Conservation (phyloP, 495 filamentous ascomycete genomes). For the Aspergillus egyptiacus region DNA sequence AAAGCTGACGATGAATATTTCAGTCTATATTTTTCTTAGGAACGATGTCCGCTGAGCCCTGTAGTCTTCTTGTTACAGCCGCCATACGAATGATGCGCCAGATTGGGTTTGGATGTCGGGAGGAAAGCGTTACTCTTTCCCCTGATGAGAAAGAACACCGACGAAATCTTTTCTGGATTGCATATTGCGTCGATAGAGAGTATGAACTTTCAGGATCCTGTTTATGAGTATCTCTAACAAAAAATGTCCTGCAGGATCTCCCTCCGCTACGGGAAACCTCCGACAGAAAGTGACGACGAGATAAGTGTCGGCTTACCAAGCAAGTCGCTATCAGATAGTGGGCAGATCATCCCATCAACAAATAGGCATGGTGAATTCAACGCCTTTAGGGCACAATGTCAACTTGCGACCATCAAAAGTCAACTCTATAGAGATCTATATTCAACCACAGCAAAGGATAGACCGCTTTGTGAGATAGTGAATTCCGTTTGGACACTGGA, state of each 20-base stretch:
- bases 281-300: slow-evolving; percentile 15
- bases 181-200: slow-evolving; percentile 21
- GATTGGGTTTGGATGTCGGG: slow-evolving; percentile 8
- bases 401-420: slow-evolving; percentile 16
- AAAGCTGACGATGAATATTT: background rate
- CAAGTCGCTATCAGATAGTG: background rate
- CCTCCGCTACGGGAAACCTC: slow-evolving; percentile 15
- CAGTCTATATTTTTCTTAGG: slow-evolving; percentile 14
- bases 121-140: background rate
- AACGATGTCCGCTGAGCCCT: slow-evolving; percentile 13
- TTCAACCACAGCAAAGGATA: slow-evolving; percentile 10
- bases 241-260: slow-evolving; percentile 15
- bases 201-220: background rate
- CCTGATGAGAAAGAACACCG: slow-evolving; percentile 10
- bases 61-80: slow-evolving; percentile 15
- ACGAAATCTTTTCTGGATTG: slow-evolving; percentile 16
- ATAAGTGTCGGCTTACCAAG: slow-evolving; percentile 9
- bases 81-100: slow-evolving; percentile 16
- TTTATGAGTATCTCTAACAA: background rate
- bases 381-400: slow-evolving; percentile 12
- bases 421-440: slow-evolving; percentile 17
- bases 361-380: slow-evolving; percentile 7
- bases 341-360: slow-evolving; percentile 5
- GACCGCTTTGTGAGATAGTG: slow-evolving; percentile 12
- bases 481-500: slow-evolving; percentile 11